phyloP scores from a whole-genome alignment of 371 early-diverging fungal species.

The Mucor lusitanicus region DNA sequence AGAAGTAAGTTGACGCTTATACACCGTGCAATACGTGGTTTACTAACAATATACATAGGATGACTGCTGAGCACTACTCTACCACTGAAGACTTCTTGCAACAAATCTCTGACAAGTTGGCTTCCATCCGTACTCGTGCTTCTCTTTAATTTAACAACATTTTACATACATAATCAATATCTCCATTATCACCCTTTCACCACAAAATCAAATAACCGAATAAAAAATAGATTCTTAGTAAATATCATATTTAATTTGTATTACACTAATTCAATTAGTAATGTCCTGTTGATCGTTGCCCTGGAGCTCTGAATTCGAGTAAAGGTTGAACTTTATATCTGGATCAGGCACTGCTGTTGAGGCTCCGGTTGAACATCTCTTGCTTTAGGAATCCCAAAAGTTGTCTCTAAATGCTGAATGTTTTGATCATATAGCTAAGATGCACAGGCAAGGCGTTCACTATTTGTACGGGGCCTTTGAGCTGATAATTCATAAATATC shows the following conservation, averaged over 20 bases:
- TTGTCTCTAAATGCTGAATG: too few species aligned
- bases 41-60: constrained; percentile 27
- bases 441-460: too few species aligned
- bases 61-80: constrained; percentile 75
- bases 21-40: not conserved
- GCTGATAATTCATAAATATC: too few species aligned
- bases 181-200: not conserved
- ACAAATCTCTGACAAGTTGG: constrained; percentile 70
- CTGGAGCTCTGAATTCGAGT: not conserved
- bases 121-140: constrained; percentile 48
- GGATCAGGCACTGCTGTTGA: not conserved
- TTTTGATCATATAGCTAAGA: too few species aligned
- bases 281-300: not conserved
- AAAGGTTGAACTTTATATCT: not conserved
- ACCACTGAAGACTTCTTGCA: constrained; percentile 83
- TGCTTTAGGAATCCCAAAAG: not conserved
- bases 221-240: constrained; percentile 2
- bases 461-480: too few species aligned
- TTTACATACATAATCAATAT: not conserved
- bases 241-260: not conserved
- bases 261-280: not conserved
- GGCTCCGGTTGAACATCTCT: not conserved
- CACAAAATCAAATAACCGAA: not conserved
- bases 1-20: constrained; percentile 50
- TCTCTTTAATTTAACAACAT: constrained; percentile 16